These are phyloP conservation scores for Purpureocillium lavendulum DNA, from an alignment of 2,329 filamentous ascomycete species.

Conservation along the genomic window DNA sequence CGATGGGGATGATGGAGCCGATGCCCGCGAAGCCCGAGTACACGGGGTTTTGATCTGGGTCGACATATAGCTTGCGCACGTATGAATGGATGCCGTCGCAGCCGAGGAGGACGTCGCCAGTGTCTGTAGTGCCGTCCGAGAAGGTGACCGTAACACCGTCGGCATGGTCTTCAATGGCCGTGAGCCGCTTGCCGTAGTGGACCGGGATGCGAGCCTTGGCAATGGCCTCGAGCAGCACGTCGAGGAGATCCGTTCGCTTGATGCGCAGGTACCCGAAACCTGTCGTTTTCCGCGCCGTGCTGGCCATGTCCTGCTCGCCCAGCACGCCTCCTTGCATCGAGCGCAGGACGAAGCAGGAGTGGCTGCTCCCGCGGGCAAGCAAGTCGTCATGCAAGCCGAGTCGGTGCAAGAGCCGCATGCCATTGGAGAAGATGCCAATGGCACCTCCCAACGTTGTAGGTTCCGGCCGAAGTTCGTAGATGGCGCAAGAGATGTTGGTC, in stretches of 20 bases:
- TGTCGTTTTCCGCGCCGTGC: slow-evolving; percentile 34
- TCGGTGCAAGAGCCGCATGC: slow-evolving; percentile 59
- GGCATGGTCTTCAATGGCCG: slow-evolving; percentile 48
- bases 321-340: slow-evolving; percentile 53
- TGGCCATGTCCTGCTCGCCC: slow-evolving; percentile 49
- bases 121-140: slow-evolving; percentile 36
- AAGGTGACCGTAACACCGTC: slow-evolving; percentile 53
- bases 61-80: slow-evolving; percentile 19
- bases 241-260: slow-evolving; percentile 47
- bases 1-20: slow-evolving; percentile 12
- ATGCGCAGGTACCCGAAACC: slow-evolving; percentile 60
- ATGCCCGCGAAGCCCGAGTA: slow-evolving; percentile 21
- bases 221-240: slow-evolving; percentile 50
- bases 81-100: slow-evolving; percentile 34
- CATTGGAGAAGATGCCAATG: slow-evolving; percentile 41
- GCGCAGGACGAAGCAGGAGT: slow-evolving; percentile 54
- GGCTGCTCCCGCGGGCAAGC: slow-evolving; percentile 50
- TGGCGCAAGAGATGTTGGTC: slow-evolving; percentile 1
- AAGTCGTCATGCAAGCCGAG: slow-evolving; percentile 56
- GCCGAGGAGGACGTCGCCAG: slow-evolving; percentile 36
- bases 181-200: slow-evolving; percentile 63
- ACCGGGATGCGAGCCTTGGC: slow-evolving; percentile 30
- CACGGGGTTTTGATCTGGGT: slow-evolving; percentile 10
- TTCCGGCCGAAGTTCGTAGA: slow-evolving; percentile 6
- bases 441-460: slow-evolving; percentile 7